Base-by-base conservation (phyloP, 73 alveolate species). In the Paramecium sonneborni region DNA sequence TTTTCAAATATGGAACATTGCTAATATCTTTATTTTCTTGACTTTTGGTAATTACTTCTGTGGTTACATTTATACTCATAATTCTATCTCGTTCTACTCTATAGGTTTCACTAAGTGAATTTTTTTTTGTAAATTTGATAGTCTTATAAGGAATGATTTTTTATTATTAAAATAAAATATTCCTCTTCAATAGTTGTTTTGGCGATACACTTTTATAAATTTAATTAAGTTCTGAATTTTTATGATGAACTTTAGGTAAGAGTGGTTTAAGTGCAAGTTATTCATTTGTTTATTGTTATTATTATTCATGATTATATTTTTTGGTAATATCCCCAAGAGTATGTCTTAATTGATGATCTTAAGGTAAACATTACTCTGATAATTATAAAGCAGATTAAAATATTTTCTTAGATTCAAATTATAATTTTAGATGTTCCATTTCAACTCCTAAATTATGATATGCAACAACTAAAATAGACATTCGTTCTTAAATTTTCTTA, bases 361-460 rank as follows among this genome's bases (percentile, higher is more conserved):
- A 9, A 18, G 87, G 87, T 34, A 74, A 10, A 39, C 58, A 37
- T 23, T 74, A 39, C 12, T 74, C 87, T 14, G 87, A 34, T 39
- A 74, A 37, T 39, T 18, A 21, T 34, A 74, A 37, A 6, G 87
- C 87, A 5, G 87, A 74, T 74, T 74, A 37, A 39, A 74, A 74
- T 74, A 74, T 74, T 8, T 74, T 74, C 34, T 37, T 74, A n/a
- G 87, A 34, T 74, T 74, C 87, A 10, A 74, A 34, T 28, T 34
- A 28, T 20, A 28, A 12, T 34, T 95, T 94, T 37, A 96, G 85
- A 68, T 68, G 94, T 46, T 96, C 99, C 72, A 95, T 76, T 92
- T 96, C 99, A 2, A 96, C 97, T 5, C 97, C 99, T 34, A 96
- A 58, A 44, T 96, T 96, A 82, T 96, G 99, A 92, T 95, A 96